These are phyloP conservation scores for Persicaria tinctoria DNA, from an alignment of 148 eudicot genomes.

Conservation along the genomic window DNA sequence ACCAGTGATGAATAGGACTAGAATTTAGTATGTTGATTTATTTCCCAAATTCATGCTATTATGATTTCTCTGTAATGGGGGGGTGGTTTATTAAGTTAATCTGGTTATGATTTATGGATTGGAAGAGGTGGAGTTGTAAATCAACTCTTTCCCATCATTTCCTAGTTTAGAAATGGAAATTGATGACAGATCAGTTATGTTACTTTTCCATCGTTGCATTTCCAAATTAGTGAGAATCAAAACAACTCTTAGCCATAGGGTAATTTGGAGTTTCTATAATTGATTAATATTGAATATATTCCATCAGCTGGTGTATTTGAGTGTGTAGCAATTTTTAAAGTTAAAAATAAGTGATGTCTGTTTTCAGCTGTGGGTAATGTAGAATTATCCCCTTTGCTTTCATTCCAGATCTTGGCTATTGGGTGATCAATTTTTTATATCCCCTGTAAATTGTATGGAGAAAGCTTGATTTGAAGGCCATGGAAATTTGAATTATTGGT, in stretches of 20 bases:
- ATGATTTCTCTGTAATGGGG: neutral
- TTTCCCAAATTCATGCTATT: neutral
- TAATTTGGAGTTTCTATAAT: neutral
- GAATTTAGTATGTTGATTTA: neutral
- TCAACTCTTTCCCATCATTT: neutral
- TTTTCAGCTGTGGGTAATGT: neutral
- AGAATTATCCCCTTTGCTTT: neutral
- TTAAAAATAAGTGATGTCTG: neutral
- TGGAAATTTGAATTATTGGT: neutral
- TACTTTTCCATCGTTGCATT: neutral
- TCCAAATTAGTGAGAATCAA: neutral
- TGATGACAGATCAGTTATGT: no score
- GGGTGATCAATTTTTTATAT: neutral
- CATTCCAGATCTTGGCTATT: neutral
- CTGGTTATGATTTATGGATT: neutral
- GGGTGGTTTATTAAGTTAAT: neutral
- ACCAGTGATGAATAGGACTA: no score
- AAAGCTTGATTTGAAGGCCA: neutral
- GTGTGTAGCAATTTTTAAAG: neutral
- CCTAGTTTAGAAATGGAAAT: neutral
- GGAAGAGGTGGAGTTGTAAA: neutral
- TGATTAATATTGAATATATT: neutral
- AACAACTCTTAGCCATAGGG: neutral
- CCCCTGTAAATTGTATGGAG: neutral
- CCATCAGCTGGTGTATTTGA: neutral